Evolutionary conservation across 2,329 filamentous ascomycete genomes (phyloP).

Genomic region (Beauveria asiatica): DNA sequence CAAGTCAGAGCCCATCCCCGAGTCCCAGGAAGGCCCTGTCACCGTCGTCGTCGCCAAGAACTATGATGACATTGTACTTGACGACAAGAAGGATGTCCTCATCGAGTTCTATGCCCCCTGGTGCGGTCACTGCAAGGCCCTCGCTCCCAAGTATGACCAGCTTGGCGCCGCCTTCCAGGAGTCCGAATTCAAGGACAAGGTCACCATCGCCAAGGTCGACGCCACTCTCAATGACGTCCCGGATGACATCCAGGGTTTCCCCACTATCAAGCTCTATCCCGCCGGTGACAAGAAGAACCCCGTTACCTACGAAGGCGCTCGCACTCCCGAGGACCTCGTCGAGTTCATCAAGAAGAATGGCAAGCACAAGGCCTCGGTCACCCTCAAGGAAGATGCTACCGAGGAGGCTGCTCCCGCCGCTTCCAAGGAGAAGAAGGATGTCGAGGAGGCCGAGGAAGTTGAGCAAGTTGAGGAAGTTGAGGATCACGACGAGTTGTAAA

Average conservation of each 20-base stretch:
- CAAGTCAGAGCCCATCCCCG: slow-evolving; percentile 95
- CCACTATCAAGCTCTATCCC: slow-evolving; percentile 96
- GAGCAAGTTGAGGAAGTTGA: slow-evolving; percentile 3
- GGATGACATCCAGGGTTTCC: slow-evolving; percentile 95
- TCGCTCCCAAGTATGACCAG: slow-evolving; percentile 94
- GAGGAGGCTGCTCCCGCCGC: slow-evolving; percentile 48
- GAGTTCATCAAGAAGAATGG: slow-evolving; percentile 93
- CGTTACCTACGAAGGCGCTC: slow-evolving; percentile 77
- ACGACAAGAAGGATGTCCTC: slow-evolving; percentile 93
- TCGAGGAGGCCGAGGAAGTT: slow-evolving; percentile 37
- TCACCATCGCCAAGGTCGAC: slow-evolving; percentile 95
- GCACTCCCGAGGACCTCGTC: slow-evolving; percentile 84
- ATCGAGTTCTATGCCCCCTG: slow-evolving; percentile 98
- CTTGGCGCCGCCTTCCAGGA: slow-evolving; percentile 69
- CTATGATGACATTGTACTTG: slow-evolving; percentile 85
- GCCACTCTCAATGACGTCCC: slow-evolving; percentile 94
- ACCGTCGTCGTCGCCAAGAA: slow-evolving; percentile 84
- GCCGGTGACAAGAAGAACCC: slow-evolving; percentile 81
- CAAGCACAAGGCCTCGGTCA: slow-evolving; percentile 70
- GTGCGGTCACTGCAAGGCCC: slow-evolving; percentile 99
- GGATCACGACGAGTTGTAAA: slow-evolving; percentile 70
- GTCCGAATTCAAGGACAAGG: slow-evolving; percentile 72
- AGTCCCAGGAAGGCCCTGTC: slow-evolving; percentile 85
- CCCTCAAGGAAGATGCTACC: slow-evolving; percentile 43
- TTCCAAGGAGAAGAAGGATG: slow-evolving; percentile 41